Conservation (phyloP, 2,329 filamentous ascomycete species). For the Curvularia hawaiiensis region DNA sequence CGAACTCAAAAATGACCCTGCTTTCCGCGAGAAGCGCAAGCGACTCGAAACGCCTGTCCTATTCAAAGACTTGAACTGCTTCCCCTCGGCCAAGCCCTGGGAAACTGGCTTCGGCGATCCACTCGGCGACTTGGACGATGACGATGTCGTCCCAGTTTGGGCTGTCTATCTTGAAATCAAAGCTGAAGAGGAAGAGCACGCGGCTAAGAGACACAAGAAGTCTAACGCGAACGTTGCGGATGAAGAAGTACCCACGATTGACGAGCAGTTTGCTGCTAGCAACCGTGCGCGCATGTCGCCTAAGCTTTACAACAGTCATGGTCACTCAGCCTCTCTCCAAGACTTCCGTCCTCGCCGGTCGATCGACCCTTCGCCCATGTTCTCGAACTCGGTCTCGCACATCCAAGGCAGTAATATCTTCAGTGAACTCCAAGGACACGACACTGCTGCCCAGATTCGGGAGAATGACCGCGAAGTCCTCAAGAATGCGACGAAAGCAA, state of each 20-base stretch:
- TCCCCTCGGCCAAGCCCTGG: constrained; percentile 43
- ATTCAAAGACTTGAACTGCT: constrained; percentile 32
- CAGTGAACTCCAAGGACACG: constrained; percentile 28
- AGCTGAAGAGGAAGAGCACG: constrained; percentile 28
- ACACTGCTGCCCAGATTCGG: constrained; percentile 16
- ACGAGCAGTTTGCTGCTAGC: constrained; percentile 23
- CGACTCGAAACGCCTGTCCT: constrained; percentile 33
- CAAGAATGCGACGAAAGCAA: constrained; percentile 20
- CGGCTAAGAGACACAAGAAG: constrained; percentile 33
- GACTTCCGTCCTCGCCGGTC: constrained; percentile 41
- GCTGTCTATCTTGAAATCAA: constrained; percentile 36
- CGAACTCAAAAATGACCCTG: constrained; percentile 25
- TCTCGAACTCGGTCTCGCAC: constrained; percentile 24
- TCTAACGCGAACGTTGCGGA: constrained; percentile 13
- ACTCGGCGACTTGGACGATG: constrained; percentile 34
- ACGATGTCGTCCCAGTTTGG: constrained; percentile 38
- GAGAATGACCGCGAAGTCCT: constrained; percentile 24
- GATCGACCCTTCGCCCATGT: constrained; percentile 41
- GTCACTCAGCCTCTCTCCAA: constrained; percentile 26
- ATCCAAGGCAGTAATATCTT: constrained; percentile 38
- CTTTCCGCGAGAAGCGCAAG: constrained; percentile 36
- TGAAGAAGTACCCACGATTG: constrained; percentile 28
- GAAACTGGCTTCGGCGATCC: constrained; percentile 38
- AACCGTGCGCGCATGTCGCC: constrained; percentile 5
- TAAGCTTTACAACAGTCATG: constrained; percentile 30